Evolutionary conservation across 495 filamentous ascomycete genomes (phyloP).

Genomic region (Tuber microsphaerosporum): DNA sequence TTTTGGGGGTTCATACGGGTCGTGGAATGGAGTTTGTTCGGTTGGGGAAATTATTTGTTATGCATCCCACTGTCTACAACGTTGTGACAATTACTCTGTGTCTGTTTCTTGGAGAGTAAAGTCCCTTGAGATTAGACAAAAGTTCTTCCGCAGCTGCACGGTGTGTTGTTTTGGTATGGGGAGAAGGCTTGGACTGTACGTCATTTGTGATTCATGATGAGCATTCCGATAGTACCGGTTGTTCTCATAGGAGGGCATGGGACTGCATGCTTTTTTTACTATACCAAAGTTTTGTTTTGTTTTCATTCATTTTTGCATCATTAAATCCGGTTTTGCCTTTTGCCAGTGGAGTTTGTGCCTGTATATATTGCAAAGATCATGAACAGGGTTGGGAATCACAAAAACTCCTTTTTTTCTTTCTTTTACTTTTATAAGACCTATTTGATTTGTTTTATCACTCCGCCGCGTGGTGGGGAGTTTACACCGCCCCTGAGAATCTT

Average conservation of each 20-base stretch:
- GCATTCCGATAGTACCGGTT: background rate
- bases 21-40: background rate
- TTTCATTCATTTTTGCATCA: background rate
- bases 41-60: background rate
- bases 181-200: background rate
- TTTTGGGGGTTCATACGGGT: constrained; percentile 2
- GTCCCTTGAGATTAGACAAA: background rate
- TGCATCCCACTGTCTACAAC: background rate
- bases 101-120: background rate
- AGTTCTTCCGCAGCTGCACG: background rate
- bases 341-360: background rate
- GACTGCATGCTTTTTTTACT: background rate
- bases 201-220: background rate
- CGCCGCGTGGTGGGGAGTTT: background rate
- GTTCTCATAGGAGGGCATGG: background rate
- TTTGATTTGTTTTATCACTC: background rate
- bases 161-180: background rate
- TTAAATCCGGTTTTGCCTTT: background rate
- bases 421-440: no score
- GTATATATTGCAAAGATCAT: background rate
- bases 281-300: background rate
- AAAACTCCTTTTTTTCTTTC: background rate
- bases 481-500: background rate
- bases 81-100: background rate
- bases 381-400: background rate